Evolutionary conservation across 805 yeast species (phyloP).

Genomic region (Kodamaea jinghongensis): DNA sequence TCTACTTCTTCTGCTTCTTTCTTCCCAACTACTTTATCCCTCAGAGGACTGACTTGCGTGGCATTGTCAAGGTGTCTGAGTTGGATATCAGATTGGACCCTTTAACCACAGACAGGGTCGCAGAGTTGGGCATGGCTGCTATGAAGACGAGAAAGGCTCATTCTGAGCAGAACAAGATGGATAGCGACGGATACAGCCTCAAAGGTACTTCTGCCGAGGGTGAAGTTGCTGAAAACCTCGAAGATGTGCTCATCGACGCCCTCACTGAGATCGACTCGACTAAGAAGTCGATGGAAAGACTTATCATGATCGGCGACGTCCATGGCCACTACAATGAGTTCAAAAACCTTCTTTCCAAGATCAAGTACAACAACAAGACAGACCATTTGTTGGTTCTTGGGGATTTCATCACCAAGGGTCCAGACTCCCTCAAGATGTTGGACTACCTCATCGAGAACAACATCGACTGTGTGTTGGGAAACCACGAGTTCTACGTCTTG

Average conservation of each 20-base stretch:
- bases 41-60: constrained; percentile 22
- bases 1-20: constrained; percentile 31
- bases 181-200: too few relatives aligned
- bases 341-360: constrained; percentile 47
- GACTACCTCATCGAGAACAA: constrained; percentile 52
- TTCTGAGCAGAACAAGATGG: too few relatives aligned
- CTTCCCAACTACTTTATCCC: constrained; percentile 39
- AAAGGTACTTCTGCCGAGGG: too few relatives aligned
- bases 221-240: too few relatives aligned
- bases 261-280: not conserved
- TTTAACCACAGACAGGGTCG: constrained; percentile 14
- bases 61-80: constrained; percentile 23
- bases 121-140: constrained; percentile 15
- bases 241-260: too few relatives aligned
- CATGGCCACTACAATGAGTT: constrained; percentile 74
- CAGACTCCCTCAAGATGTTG: constrained; percentile 65
- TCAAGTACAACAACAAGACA: constrained; percentile 41
- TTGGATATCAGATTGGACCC: constrained; percentile 27
- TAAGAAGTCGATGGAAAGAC: constrained; percentile 35
- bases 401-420: constrained; percentile 84
- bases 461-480: constrained; percentile 79
- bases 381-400: constrained; percentile 75
- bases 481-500: constrained; percentile 77
- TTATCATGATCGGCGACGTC: constrained; percentile 79
- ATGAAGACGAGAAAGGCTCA: too few relatives aligned